Evolutionary conservation across 306 rosid species (phyloP).

Genomic region (Gastrolobium bilobum): DNA sequence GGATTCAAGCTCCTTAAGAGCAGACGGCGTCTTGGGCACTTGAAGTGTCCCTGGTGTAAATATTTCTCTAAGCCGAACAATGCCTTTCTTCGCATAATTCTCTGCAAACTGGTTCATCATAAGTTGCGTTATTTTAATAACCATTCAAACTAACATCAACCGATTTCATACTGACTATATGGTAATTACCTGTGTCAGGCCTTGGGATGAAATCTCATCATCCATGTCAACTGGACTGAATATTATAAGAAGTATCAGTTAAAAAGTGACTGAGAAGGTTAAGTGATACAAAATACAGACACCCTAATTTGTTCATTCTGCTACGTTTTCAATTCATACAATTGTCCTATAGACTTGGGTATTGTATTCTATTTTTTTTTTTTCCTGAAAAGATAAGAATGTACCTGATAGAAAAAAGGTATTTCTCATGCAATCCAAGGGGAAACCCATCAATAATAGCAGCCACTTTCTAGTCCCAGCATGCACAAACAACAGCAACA

Average conservation of each 20-base stretch:
- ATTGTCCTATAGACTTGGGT: conserved; percentile 23
- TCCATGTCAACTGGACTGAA: conserved; percentile 92
- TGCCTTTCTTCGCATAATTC: conserved; percentile 79
- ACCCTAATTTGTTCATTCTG: conserved; percentile 17
- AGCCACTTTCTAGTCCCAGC: conserved; percentile 78
- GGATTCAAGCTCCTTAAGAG: conserved; percentile 91
- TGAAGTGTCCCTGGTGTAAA: conserved; percentile 82
- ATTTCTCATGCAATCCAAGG: conserved; percentile 82
- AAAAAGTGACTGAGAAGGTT: conserved; percentile 30
- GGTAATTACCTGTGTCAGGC: conserved; percentile 80
- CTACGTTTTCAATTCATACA: conserved; percentile 39
- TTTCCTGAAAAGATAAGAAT: conserved; percentile 40
- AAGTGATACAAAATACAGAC: conserved; percentile 31
- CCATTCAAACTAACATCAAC: conserved; percentile 43
- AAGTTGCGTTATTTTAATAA: conserved; percentile 30
- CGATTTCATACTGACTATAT: conserved; percentile 25
- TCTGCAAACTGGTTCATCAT: conserved; percentile 75
- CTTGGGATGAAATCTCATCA: conserved; percentile 87
- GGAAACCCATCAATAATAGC: conserved; percentile 82
- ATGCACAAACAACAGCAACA: conserved; percentile 50
- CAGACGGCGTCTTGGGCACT: conserved; percentile 79
- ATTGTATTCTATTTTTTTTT: conserved; percentile 36
- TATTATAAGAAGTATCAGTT: conserved; percentile 42
- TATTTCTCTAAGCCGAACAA: conserved; percentile 89
- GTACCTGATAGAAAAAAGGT: conserved; percentile 88